Evolutionary conservation across 495 filamentous ascomycete genomes (phyloP).

Genomic region (Hypoxylon cercidicola): DNA sequence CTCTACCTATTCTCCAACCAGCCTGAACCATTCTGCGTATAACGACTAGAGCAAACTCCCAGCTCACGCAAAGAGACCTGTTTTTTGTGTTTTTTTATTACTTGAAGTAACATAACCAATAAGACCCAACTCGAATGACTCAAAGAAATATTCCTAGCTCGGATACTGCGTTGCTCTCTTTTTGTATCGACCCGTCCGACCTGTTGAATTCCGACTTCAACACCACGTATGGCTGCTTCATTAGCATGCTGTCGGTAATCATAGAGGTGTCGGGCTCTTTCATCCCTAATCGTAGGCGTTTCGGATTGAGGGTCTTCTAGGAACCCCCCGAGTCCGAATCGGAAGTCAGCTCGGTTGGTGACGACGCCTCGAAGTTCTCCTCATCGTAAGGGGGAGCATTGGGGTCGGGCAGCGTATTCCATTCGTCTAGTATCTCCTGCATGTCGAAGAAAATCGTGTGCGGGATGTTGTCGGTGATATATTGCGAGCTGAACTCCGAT

Average conservation of each 20-base stretch:
- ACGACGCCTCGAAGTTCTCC: background rate
- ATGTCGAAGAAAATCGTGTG: constrained; percentile 21
- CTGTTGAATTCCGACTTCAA: too few relatives aligned
- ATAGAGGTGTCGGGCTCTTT: too few relatives aligned
- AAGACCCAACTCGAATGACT: too few relatives aligned
- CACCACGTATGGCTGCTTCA: too few relatives aligned
- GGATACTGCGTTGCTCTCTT: too few relatives aligned
- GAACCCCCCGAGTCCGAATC: too few relatives aligned
- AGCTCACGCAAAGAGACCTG: background rate
- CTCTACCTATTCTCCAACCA: constrained; percentile 14
- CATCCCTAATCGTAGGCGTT: too few relatives aligned
- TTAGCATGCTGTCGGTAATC: too few relatives aligned
- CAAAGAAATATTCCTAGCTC: too few relatives aligned
- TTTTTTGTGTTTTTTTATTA: background rate
- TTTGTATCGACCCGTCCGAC: too few relatives aligned
- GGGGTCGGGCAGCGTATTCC: background rate
- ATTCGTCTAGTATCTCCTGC: constrained; percentile 25
- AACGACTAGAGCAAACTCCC: background rate
- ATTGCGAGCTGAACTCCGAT: constrained; percentile 7
- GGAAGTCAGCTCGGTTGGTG: too few relatives aligned
- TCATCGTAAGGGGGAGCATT: background rate
- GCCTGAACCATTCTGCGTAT: constrained; percentile 7
- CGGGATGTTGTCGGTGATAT: background rate
- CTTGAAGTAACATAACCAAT: constrained; percentile 8
- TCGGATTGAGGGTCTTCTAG: too few relatives aligned